Percentiles rank a stretch among this genome's conserved stretches.
Evolutionary conservation across 192 early-diverging fungal species (phyloP).

Genomic region (Cetraspora pellucida): DNA sequence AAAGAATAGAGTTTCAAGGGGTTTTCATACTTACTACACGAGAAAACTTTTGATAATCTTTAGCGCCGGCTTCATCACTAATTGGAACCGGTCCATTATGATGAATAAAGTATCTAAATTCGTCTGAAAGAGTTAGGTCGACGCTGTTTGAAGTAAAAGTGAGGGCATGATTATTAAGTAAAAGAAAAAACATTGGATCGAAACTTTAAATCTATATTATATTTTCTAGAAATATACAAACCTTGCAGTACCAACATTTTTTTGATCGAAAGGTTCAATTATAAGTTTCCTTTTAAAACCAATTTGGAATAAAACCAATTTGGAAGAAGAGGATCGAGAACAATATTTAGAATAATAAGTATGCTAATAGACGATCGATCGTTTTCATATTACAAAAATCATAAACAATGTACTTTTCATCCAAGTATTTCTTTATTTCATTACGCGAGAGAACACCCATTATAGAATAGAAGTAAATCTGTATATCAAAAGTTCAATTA

Average conservation of each 20-base stretch:
- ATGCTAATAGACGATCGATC: background rate
- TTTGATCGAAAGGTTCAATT: slow-evolving; percentile 20
- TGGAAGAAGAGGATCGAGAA: background rate
- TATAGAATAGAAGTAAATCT: background rate
- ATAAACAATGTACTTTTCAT: slow-evolving; percentile 17
- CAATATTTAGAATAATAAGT: background rate
- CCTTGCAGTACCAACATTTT: slow-evolving; percentile 28
- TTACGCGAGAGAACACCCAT: slow-evolving; percentile 27
- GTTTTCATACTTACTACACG: slow-evolving; percentile 18
- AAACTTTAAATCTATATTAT: no score
- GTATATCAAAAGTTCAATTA: no score
- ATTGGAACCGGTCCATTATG: slow-evolving; percentile 29
- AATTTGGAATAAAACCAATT: no score
- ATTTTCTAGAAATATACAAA: background rate
- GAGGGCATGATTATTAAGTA: no score
- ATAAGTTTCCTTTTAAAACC: slow-evolving; percentile 29
- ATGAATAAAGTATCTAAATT: slow-evolving; percentile 34
- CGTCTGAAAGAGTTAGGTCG: slow-evolving; percentile 27
- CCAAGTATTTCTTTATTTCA: slow-evolving; percentile 25
- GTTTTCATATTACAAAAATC: background rate
- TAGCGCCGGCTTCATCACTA: slow-evolving; percentile 25
- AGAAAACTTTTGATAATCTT: slow-evolving; percentile 35
- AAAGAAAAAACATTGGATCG: no score
- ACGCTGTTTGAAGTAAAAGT: background rate
- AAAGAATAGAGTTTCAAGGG: no score